These are phyloP conservation scores for Psidium friedrichsthalianum DNA, from an alignment of 345 rosid species.

Conservation along the genomic window DNA sequence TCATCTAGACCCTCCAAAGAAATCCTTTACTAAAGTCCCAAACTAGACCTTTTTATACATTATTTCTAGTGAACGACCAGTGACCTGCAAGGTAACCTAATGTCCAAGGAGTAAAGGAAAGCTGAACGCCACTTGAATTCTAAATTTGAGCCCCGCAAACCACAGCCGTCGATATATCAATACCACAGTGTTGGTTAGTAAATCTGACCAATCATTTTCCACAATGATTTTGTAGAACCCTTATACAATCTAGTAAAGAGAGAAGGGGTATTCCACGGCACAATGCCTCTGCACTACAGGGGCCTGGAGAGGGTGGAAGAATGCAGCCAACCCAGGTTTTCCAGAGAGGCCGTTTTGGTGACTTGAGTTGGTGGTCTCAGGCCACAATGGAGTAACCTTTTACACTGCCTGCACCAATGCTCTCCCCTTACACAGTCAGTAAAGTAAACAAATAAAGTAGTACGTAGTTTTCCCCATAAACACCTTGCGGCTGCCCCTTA, in stretches of 20 bases:
- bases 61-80: neutral
- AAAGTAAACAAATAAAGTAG: neutral
- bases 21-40: neutral
- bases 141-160: neutral
- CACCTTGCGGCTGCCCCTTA: constrained; percentile 72
- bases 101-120: neutral
- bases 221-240: neutral
- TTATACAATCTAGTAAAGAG: neutral
- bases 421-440: neutral
- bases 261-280: neutral
- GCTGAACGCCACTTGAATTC: neutral
- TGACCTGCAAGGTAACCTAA: neutral
- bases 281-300: neutral
- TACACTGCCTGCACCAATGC: neutral
- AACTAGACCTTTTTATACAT: neutral
- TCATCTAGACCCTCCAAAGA: neutral
- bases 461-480: neutral
- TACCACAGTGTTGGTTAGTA: neutral
- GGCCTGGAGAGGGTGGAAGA: neutral
- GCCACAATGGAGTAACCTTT: neutral
- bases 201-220: neutral
- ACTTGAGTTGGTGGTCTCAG: neutral
- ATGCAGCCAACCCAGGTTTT: neutral
- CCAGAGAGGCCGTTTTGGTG: neutral
- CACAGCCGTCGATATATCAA: neutral